Percentiles rank a stretch among this genome's conserved stretches.
Evolutionary conservation across 2,329 filamentous ascomycete genomes (phyloP).

Genomic region (Diplodia mutila): DNA sequence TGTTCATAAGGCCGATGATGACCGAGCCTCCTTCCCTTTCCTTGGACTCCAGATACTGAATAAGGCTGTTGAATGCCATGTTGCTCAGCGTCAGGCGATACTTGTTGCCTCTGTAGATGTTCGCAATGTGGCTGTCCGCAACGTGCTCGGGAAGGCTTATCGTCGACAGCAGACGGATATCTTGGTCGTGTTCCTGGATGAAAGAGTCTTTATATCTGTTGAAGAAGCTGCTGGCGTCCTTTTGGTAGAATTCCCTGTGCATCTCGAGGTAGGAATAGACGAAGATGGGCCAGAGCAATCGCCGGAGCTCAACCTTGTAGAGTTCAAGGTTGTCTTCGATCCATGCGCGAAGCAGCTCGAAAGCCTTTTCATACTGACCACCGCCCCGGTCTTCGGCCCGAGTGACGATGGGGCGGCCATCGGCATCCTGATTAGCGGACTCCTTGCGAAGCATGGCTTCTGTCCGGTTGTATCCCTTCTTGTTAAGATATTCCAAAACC

Average conservation of each 20-base stretch:
- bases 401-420: conserved; percentile 73
- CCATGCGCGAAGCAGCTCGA: conserved; percentile 74
- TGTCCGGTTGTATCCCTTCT: conserved; percentile 91
- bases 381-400: conserved; percentile 70
- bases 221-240: conserved; percentile 76
- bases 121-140: conserved; percentile 73
- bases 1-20: conserved; percentile 72
- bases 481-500: conserved; percentile 93
- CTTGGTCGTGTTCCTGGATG: conserved; percentile 76
- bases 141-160: conserved; percentile 79
- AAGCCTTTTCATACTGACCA: conserved; percentile 77
- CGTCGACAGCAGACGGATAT: conserved; percentile 73
- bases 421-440: conserved; percentile 78
- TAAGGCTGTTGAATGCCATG: conserved; percentile 78
- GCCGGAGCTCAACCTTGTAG: conserved; percentile 90
- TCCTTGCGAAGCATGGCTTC: conserved; percentile 92
- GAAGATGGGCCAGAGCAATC: conserved; percentile 90
- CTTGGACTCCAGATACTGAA: conserved; percentile 89
- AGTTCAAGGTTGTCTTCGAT: conserved; percentile 90
- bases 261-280: conserved; percentile 90
- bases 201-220: conserved; percentile 70
- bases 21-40: conserved; percentile 77
- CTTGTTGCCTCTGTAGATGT: conserved; percentile 81
- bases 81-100: conserved; percentile 90
- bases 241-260: conserved; percentile 69